Evolutionary conservation across 169 alveolate species (phyloP), one percentile per base, ranked within the genome.

Genomic region (Babesia sp.): DNA sequence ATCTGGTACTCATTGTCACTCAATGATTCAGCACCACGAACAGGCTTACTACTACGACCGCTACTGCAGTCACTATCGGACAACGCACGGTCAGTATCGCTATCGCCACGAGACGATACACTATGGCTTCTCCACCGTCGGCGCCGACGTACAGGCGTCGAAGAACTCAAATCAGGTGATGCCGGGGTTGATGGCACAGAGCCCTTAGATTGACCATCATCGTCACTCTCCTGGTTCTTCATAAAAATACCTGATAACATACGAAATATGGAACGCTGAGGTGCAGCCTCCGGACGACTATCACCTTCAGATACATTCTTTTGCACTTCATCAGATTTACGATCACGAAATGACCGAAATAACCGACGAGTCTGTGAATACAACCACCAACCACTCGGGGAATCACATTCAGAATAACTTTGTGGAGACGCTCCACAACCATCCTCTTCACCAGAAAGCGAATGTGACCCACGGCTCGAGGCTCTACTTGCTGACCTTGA

Each of bases 1-100:
- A 64, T 64, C 41, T 20, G 36, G 51, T 24, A 64, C 26, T 64
- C 74, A 14, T 64, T 3, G 63, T 64, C 74, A 29, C 74, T 45
- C 59, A 44, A 14, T 12, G 44, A 11, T 24, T 50, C 63, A n/a
- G 28, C 36, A 1, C 51, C 3, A 3, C 44, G 16, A 16, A 7
- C 53, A 11, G 6, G 54, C n/a, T 14, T 26, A 39, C 8, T 18
- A 24, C 46, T 20, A 2, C 28, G 4, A 12, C 37, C 61, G 50
- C 61, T 64, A 51, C 59, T 64, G 45, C 45, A 0, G 64, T 64
- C 74, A 33, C 59, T 37, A 12, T 31, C 74, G 1, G 74, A 48
- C 16, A 28, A 2, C 0, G 48, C 26, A 11, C 61, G 48, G 29
- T 64, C 74, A 5, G 36, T 6, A 2, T 24, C 61, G 22, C 64